Evolutionary conservation across 1,139 yeast genomes (phyloP), one percentile per base, ranked within the genome.

Genomic region (Barnettozyma hawaiiensis): DNA sequence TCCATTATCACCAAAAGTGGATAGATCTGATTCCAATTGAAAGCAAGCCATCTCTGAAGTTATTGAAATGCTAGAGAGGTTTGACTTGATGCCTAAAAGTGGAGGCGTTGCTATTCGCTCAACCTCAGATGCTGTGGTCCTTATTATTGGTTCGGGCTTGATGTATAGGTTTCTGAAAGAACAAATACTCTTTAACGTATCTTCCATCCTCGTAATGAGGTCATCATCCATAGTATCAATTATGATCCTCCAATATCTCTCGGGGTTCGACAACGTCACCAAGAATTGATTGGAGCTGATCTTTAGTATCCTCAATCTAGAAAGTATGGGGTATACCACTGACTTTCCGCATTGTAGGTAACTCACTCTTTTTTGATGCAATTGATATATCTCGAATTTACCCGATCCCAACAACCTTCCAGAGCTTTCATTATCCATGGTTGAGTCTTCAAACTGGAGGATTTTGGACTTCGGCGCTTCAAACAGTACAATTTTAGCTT

Each of bases 241-340:
- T 27, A 69, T 69, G 3, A 83, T 71, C 46, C 78, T 72, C 90
- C 90, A 83, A 59, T 78, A 83, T 51, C 89, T 64, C 46, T 80
- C 82, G 0, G 90, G 90, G 50, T 81, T 81, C 9, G 77, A 76
- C 49, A 83, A 67, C 1, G 89, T 85, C 26, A 84, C 57, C 2
- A 83, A 68, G 53, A 80, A 81, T 47, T 78, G 79, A 49, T 72
- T 70, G 38, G 58, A 54, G 26, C 67, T 68, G 2, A 78, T 70
- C 49, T 85, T 69, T 44, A 83, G 64, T 3, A 83, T 67, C 53
- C 79, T 75, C 42, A 78, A 62, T 46, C 70, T 72, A 3, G 85
- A 85, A 38, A 84, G 62, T 15, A 84, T 71, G 2, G 94, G 90
- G 54, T 83, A 82, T 6, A 76, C 73, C 40, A 77, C 70, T 6